A percentile compares a stretch with the other conserved stretches of the same genome.
These are phyloP conservation scores for Sapria himalayana DNA, from an alignment of 345 rosid genomes.

Conservation along the genomic window DNA sequence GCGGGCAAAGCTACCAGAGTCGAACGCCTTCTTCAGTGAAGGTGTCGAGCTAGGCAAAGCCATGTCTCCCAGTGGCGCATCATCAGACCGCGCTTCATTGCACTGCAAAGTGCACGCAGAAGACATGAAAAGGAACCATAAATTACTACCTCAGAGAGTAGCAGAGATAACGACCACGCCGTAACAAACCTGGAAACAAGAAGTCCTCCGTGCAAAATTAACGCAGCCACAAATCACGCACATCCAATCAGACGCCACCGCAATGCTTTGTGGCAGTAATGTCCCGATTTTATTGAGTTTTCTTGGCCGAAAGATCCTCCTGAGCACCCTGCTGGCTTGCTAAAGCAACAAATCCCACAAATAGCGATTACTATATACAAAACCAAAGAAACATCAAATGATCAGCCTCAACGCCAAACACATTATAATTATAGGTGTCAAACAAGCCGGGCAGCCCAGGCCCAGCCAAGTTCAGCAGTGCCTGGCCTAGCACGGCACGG, in stretches of 20 bases:
- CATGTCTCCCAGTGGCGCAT: slow-evolving; percentile 79
- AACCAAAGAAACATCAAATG: no score
- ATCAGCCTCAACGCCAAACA: no score
- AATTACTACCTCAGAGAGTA: no score
- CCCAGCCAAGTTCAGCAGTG: no score
- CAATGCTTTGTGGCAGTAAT: slow-evolving; percentile 30
- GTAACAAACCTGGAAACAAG: slow-evolving; percentile 88
- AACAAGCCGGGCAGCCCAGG: no score
- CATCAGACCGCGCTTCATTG: slow-evolving; percentile 82
- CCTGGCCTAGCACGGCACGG: no score
- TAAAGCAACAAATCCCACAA: slow-evolving; percentile 40
- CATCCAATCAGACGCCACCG: slow-evolving; percentile 84
- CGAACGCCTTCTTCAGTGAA: slow-evolving; percentile 50
- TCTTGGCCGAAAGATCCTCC: slow-evolving; percentile 60
- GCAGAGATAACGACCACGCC: no score
- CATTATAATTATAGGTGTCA: no score
- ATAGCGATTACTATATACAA: no score
- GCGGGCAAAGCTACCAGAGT: slow-evolving; percentile 60
- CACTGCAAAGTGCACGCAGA: no score
- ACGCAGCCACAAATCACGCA: slow-evolving; percentile 83
- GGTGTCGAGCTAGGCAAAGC: slow-evolving; percentile 32
- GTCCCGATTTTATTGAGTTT: slow-evolving; percentile 26
- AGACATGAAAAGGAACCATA: slow-evolving; percentile 2
- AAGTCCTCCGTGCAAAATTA: slow-evolving; percentile 84
- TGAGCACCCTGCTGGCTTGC: slow-evolving; percentile 66